Base-by-base conservation (phyloP, 352 stramenopile genomes). In the Phytophthora kernoviae region DNA sequence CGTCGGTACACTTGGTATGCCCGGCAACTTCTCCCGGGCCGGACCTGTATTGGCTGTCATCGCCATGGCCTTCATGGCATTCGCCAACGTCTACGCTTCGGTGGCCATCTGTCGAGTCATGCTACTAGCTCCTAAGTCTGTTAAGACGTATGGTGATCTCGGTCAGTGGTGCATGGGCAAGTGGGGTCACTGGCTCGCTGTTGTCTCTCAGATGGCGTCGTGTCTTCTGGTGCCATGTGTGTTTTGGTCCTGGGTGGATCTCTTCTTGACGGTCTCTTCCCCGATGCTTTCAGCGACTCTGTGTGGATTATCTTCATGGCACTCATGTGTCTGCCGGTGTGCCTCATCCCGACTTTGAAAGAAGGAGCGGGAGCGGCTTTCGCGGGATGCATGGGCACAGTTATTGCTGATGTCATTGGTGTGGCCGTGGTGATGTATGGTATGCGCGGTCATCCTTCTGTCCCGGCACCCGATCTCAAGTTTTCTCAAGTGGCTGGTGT, bases 301-400 rank as follows among this genome's bases (percentile, higher is more conserved):
- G 75, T 68, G 10, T 87, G 77, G 77, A 87, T 87, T 53, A 74
- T 81, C 21, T 51, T 87, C 43, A 87, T 87, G 77, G 75, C 72
- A 0, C 21, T 81, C 27, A 77, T 65, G 52, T 53, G 74, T 33
- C 39, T 74, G n/a, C 77, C 75, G 6, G 70, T 84, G 44, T 77
- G 72, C 54, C 55, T 87, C 14, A 78, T 79, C 43, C 77, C 77
- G 26, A 87, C 77, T 6, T 58, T 87, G 14, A 82, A 87, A 54
- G 74, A 87, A 57, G 66, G 72, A 21, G 77, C 74, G 0, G 68
- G 65, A 3, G 70, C 68, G 2, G 77, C 77, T 1, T 80, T 83
- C 11, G 72, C 77, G 21, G 77, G 77, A 32, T 81, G 68, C 47
- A 36, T 84, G 12, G 73, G 77, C 14, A 87, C 75, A 0, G 68